Base-by-base conservation (phyloP, 495 filamentous ascomycete species). In the Hyaloscypha bicolor region DNA sequence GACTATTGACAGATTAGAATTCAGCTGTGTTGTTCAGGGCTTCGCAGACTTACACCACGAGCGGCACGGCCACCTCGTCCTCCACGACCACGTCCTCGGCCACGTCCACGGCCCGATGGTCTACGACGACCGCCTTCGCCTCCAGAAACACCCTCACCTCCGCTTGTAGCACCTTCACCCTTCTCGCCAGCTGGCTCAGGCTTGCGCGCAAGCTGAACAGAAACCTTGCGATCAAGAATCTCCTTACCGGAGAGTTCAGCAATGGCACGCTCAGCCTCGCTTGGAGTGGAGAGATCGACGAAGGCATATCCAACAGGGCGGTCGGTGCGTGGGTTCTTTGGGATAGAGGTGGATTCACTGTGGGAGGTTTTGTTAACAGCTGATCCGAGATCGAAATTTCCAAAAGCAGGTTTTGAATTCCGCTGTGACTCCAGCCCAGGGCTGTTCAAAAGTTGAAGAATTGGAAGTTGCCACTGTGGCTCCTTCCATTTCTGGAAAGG, bases 261-360 rank as follows among this genome's bases (percentile, higher is more conserved):
- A 73, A 99, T 97, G 73, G 95, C 95, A 76, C 92, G 90, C 78
- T 96, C 91, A 64, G 95, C 95, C 82, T 99, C 96, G 66, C 85
- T 86, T 53, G 96, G 92, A 62, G 94, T 97, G 55, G 91, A 94
- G 58, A 99, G 89, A 75, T 98, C 95, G 74, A 99, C 95, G 78
- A 99, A 99, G 74, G 95, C 95, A 78, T 99, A 99, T 69, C 95
- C 95, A 79, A 99, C 95, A 51, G 95, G 94, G 76, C 96, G 95
- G 79, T 90, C 92, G 78, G 93, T 99, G 80, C 95, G 95, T 79
- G 95, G 95, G 83, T 99, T 97, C 84, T 94, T 96, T 65, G 95
- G 95, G 78, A 99, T 99, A 63, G 95, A 98, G 76, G 91, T 92
- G 76, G 91, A 96, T 83, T 99, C 95, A 82, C 95, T 99, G 63